Evolutionary conservation across 2,329 filamentous ascomycete species (phyloP).

Genomic region (Penicillium frequentans): DNA sequence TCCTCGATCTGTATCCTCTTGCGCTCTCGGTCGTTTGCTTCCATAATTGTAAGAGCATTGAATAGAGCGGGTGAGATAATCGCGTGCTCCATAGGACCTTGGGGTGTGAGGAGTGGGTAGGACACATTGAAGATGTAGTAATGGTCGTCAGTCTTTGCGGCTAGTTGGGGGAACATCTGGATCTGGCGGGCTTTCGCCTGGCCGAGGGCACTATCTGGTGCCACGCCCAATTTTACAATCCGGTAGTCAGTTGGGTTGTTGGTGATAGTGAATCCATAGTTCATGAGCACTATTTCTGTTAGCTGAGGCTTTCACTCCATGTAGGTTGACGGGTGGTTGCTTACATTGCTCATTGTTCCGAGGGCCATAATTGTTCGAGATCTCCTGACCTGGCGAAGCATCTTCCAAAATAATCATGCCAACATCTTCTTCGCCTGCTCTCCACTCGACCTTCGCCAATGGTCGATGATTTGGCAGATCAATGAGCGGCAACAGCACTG

Average conservation of each 20-base stretch:
- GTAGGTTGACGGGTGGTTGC: not conserved
- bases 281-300: constrained; percentile 40
- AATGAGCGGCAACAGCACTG: constrained; percentile 68
- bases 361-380: constrained; percentile 72
- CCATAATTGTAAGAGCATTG: constrained; percentile 42
- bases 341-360: constrained; percentile 70
- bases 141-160: constrained; percentile 33
- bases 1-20: constrained; percentile 35
- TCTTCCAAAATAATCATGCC: constrained; percentile 45
- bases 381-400: constrained; percentile 54
- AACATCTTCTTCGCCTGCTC: constrained; percentile 42
- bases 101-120: constrained; percentile 40
- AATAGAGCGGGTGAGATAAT: constrained; percentile 46
- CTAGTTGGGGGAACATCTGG: constrained; percentile 33
- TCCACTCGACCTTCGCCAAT: constrained; percentile 60
- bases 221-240: constrained; percentile 40
- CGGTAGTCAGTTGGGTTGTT: constrained; percentile 47
- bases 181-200: constrained; percentile 35
- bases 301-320: not conserved
- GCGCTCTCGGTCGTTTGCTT: constrained; percentile 43
- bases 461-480: constrained; percentile 73
- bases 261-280: constrained; percentile 47
- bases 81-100: constrained; percentile 38
- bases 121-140: constrained; percentile 48
- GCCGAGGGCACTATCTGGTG: constrained; percentile 39